Percentiles rank a stretch among this genome's conserved stretches.
Evolutionary conservation across 345 rosid genomes (phyloP).

Genomic region (Arabis alpina): DNA sequence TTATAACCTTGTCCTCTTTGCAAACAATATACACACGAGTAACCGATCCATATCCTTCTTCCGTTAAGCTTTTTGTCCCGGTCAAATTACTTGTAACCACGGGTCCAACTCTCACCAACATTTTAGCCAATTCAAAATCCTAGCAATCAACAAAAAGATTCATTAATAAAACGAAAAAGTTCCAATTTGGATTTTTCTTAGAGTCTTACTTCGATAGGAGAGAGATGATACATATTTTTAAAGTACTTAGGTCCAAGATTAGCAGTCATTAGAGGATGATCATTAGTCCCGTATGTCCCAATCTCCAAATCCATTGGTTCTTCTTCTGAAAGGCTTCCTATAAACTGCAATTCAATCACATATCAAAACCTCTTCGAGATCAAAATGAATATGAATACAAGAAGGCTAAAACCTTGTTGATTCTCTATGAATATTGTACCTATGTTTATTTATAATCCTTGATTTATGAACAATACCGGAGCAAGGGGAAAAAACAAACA

Average conservation of each 20-base stretch:
- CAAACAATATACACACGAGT: constrained; percentile 43
- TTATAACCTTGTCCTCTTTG: constrained; percentile 38
- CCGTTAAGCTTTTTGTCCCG: constrained; percentile 36
- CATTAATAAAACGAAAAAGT: no score
- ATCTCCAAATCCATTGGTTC: constrained; percentile 11
- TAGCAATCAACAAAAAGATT: constrained; percentile 24
- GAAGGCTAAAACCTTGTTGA: no score
- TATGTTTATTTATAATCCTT: no score
- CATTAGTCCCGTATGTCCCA: constrained; percentile 21
- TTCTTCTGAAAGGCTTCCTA: constrained; percentile 11
- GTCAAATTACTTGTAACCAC: constrained; percentile 37
- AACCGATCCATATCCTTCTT: constrained; percentile 45
- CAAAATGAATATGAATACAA: background rate
- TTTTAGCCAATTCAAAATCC: constrained; percentile 50
- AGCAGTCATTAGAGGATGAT: constrained; percentile 24
- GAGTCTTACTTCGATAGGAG: constrained; percentile 38
- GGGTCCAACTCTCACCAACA: constrained; percentile 44
- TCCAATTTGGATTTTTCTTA: background rate
- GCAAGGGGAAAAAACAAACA: no score
- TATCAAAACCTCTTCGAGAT: background rate
- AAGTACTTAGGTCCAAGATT: constrained; percentile 27
- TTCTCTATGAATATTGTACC: no score
- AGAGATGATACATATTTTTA: constrained; percentile 29
- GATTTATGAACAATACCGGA: no score
- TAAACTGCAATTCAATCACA: constrained; percentile 24